A percentile compares a stretch with the other conserved stretches of the same genome.
Conservation (phyloP, 2,329 filamentous ascomycete genomes). For the Furcasterigmium furcatum region DNA sequence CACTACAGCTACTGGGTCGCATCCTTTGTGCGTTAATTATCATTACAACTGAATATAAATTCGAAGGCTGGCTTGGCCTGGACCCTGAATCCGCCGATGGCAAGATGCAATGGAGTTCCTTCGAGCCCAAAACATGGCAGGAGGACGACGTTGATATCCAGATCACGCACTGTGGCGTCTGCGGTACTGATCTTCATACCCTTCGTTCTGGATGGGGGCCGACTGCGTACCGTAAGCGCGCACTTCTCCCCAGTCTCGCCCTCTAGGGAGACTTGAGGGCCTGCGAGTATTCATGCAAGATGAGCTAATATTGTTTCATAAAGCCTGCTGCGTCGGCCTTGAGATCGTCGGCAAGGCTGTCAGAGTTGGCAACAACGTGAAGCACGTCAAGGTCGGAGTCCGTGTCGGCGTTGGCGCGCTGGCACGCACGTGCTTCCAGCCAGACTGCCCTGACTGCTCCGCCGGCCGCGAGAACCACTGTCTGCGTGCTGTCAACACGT, state of each 20-base stretch:
- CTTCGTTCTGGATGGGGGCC: slow-evolving; percentile 50
- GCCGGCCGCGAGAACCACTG: slow-evolving; percentile 41
- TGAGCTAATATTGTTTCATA: no score
- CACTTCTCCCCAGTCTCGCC: no score
- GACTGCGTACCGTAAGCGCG: slow-evolving; percentile 31
- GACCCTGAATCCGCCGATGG: slow-evolving; percentile 36
- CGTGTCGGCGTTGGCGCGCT: slow-evolving; percentile 63
- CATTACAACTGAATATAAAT: slow-evolving; percentile 36
- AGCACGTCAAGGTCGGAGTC: slow-evolving; percentile 55
- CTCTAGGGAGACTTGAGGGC: no score
- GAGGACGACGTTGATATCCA: slow-evolving; percentile 64
- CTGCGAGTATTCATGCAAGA: no score
- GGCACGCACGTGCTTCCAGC: slow-evolving; percentile 49
- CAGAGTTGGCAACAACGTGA: slow-evolving; percentile 44
- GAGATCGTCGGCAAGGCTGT: slow-evolving; percentile 56
- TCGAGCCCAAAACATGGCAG: slow-evolving; percentile 60
- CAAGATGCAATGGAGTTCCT: slow-evolving; percentile 54
- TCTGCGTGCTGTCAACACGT: slow-evolving; percentile 46
- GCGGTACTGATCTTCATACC: slow-evolving; percentile 58
- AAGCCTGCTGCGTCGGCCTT: slow-evolving; percentile 54
- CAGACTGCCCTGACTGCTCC: slow-evolving; percentile 44
- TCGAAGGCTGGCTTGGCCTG: slow-evolving; percentile 47
- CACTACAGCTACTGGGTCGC: no score
- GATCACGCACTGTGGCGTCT: slow-evolving; percentile 64
- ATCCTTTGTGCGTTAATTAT: slow-evolving; percentile 13